Evolutionary conservation across 495 filamentous ascomycete species (phyloP), one percentile per base, ranked within the genome.

Genomic region (Neurospora tetrasperma): DNA sequence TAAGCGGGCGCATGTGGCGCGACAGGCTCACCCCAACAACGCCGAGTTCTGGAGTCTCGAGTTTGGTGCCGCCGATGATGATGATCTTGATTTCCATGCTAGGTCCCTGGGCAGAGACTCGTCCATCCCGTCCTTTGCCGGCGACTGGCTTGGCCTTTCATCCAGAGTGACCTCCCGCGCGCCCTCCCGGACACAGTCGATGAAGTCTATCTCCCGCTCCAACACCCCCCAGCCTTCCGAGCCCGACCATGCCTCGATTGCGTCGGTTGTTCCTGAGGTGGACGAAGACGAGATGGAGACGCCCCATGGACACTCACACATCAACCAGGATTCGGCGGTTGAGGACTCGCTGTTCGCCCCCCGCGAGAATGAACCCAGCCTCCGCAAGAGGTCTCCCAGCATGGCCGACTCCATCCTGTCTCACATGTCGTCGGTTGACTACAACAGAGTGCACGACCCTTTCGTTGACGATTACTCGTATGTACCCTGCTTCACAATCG

Each of bases 401-500:
- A 84, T 89, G 81, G 84, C 86, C 4, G 88, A 88, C 73, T 89
- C 88, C 40, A 84, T 87, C 79, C 86, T 88, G 70, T 91, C 89
- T 20, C 87, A 88, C 80, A 86, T 88, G 83, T 88, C 82, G 62
- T 86, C 83, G 23, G 72, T 90, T 35, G 86, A 89, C 72, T 84
- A 83, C 75, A 83, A 78, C 74, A 82, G 81, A 80, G 77, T 82
- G 69, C 85, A 87, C 72, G 87, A 89, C 69, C 80, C 89, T 0
- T 91, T 91, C 42, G 87, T 91, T n/a, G 93, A 95, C 71, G 93
- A 97, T 76, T 91, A 91, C 80, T 91, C 89, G 18, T 96, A 95
- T 77, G 94, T 98, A 5, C 96, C 96, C 20, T 93, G 93, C 79
- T 89, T 98, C 78, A 97, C 95, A 11, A 84, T 98, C 35, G 84